A percentile compares a stretch with the other conserved stretches of the same genome.
Evolutionary conservation across 2,329 filamentous ascomycete species (phyloP).

Genomic region (Verticillium nubilum): DNA sequence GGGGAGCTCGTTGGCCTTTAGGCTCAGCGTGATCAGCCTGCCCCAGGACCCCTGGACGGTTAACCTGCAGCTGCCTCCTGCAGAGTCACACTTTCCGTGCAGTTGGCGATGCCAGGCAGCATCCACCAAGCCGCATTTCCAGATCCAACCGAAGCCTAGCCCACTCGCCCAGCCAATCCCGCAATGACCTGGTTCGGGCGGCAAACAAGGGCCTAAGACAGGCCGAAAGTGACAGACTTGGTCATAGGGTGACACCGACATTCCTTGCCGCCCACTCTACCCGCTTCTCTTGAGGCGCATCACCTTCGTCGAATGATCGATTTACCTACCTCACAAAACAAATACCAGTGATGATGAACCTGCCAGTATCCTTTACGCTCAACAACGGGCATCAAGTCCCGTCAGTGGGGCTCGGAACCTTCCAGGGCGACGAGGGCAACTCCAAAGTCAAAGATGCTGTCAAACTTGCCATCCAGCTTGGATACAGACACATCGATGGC

Average conservation of each 20-base stretch:
- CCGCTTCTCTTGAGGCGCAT: not conserved
- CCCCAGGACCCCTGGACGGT: not conserved
- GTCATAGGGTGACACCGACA: not conserved
- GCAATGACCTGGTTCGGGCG: not conserved
- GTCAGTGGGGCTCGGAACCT: not conserved
- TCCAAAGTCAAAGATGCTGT: slow-evolving; percentile 2
- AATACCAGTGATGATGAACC: not conserved
- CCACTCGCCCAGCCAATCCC: not conserved
- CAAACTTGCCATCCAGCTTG: slow-evolving; percentile 38
- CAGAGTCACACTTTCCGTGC: not conserved
- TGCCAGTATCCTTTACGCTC: not conserved
- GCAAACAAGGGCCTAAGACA: not conserved
- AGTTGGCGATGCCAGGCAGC: not conserved
- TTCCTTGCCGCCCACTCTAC: not conserved
- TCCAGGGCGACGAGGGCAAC: slow-evolving; percentile 2
- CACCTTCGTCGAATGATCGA: not conserved
- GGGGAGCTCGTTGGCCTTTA: not conserved
- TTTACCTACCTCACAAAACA: not conserved
- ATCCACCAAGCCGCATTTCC: not conserved
- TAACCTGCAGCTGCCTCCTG: not conserved
- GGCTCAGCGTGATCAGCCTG: not conserved
- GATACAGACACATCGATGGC: slow-evolving; percentile 58
- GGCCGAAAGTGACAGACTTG: not conserved
- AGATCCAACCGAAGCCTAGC: not conserved
- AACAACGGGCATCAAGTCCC: not conserved